Evolutionary conservation across 2,329 filamentous ascomycete genomes (phyloP).

Genomic region (Pyricularia grisea): DNA sequence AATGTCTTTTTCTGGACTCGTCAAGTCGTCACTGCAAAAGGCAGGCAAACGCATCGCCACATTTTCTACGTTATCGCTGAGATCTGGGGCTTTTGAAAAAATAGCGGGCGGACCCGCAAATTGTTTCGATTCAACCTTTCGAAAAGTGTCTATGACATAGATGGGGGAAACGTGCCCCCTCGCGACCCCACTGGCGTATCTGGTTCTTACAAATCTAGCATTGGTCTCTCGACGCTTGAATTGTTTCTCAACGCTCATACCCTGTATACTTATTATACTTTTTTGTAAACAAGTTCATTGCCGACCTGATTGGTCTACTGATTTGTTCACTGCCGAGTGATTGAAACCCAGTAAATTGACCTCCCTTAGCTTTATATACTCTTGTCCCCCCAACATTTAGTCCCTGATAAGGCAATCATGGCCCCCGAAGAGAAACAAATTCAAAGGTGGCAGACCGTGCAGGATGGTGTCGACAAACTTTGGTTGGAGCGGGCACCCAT

Average conservation of each 20-base stretch:
- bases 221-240: background rate
- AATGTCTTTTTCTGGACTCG: background rate
- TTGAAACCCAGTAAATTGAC: background rate
- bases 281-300: background rate
- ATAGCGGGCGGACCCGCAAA: background rate
- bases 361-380: background rate
- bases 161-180: background rate
- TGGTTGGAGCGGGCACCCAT: constrained; percentile 30
- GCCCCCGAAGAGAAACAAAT: constrained; percentile 4
- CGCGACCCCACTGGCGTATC: background rate
- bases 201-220: background rate
- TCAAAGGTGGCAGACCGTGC: constrained; percentile 44
- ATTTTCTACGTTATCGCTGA: background rate
- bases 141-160: background rate
- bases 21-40: background rate
- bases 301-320: background rate
- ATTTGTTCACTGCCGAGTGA: background rate
- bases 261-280: background rate
- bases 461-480: constrained; percentile 48
- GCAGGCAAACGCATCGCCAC: background rate
- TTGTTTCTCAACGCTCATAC: background rate
- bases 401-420: background rate
- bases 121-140: background rate
- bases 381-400: too few relatives aligned
- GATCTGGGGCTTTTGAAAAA: background rate